A percentile compares a stretch with the other conserved stretches of the same genome.
These are phyloP conservation scores for Xylaria sp. DNA, from an alignment of 2,329 filamentous ascomycete species.

Conservation along the genomic window DNA sequence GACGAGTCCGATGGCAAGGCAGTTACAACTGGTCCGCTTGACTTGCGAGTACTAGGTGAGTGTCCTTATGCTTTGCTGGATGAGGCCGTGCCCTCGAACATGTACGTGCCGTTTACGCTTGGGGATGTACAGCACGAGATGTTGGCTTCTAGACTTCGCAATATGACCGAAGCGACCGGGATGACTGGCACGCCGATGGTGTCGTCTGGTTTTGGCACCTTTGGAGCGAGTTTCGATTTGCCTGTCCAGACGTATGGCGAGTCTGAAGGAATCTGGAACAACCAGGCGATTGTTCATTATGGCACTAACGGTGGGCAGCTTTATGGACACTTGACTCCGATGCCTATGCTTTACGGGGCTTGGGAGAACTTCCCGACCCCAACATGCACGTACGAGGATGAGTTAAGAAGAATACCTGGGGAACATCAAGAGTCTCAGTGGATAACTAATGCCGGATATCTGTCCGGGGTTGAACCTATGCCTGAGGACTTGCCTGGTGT, in stretches of 20 bases:
- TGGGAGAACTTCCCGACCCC: too few species aligned
- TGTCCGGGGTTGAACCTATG: background rate
- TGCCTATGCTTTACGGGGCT: background rate
- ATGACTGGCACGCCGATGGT: too few species aligned
- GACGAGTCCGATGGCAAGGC: conserved; percentile 11
- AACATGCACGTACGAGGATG: background rate
- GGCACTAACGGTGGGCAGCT: too few species aligned
- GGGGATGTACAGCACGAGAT: background rate
- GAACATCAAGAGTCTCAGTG: background rate
- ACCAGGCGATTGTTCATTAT: too few species aligned
- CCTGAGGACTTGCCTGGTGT: background rate
- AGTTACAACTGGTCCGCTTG: conserved; percentile 10
- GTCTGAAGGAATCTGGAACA: too few species aligned
- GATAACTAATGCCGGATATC: too few species aligned
- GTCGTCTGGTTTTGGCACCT: too few species aligned
- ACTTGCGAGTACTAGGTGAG: conserved; percentile 12
- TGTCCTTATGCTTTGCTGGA: conserved; percentile 7
- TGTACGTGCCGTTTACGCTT: background rate
- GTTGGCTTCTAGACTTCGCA: too few species aligned
- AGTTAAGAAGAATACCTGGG: background rate
- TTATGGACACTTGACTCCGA: background rate
- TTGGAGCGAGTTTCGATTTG: too few species aligned
- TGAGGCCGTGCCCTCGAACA: conserved; percentile 5
- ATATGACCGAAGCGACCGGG: too few species aligned
- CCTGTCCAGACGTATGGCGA: too few species aligned